Percentiles rank a stretch among this genome's conserved stretches.
Conservation (phyloP, 345 rosid genomes). For the Salix caprea region DNA sequence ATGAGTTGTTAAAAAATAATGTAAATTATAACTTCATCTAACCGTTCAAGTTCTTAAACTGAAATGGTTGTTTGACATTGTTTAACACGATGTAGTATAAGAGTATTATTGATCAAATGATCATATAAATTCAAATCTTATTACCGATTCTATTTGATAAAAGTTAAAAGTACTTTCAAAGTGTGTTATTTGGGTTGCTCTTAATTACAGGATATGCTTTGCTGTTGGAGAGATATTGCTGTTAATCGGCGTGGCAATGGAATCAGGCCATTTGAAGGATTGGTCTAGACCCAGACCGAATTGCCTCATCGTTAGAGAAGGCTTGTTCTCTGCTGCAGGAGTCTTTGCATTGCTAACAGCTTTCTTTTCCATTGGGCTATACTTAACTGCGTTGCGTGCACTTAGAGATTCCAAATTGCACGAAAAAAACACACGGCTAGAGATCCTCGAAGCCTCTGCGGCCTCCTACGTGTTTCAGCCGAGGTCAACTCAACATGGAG, state of each 20-base stretch:
- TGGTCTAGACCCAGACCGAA: slow-evolving; percentile 67
- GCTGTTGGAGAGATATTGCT: slow-evolving; percentile 69
- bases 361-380: slow-evolving; percentile 58
- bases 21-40: too few relatives aligned
- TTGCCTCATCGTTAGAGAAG: slow-evolving; percentile 61
- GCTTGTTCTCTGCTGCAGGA: slow-evolving; percentile 79
- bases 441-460: slow-evolving; percentile 49
- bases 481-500: slow-evolving; percentile 33
- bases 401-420: slow-evolving; percentile 47
- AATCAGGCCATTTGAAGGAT: slow-evolving; percentile 77
- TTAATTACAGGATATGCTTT: slow-evolving; percentile 54
- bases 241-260: slow-evolving; percentile 71
- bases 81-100: too few relatives aligned
- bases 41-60: too few relatives aligned
- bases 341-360: slow-evolving; percentile 58
- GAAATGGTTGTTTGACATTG: too few relatives aligned
- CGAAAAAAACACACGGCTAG: slow-evolving; percentile 35
- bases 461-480: slow-evolving; percentile 60
- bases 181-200: too few relatives aligned
- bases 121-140: too few relatives aligned
- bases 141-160: too few relatives aligned
- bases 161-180: too few relatives aligned
- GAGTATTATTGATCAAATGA: too few relatives aligned
- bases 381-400: slow-evolving; percentile 67
- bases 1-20: too few relatives aligned